Evolutionary conservation across 768 basidiomycete species (phyloP).

Genomic region (Psilocybe tampanensis): DNA sequence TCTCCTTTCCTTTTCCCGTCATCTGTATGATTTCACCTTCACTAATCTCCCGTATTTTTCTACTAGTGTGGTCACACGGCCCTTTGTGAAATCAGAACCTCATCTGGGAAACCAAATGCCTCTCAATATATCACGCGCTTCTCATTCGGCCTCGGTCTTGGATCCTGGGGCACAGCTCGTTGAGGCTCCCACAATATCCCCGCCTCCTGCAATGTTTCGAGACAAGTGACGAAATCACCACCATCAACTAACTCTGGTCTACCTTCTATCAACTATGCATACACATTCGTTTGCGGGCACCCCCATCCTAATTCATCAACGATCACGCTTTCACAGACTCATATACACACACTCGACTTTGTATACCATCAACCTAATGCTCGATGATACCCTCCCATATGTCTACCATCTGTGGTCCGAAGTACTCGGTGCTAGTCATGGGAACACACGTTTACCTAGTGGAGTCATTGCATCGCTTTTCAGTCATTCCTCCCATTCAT

Average conservation of each 20-base stretch:
- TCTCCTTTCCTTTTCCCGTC: slow-evolving; percentile 10
- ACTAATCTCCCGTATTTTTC: slow-evolving; percentile 11
- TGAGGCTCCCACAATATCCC: slow-evolving; percentile 19
- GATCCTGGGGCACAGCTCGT: slow-evolving; percentile 3
- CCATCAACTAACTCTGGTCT: slow-evolving; percentile 9
- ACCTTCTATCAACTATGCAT: neutral
- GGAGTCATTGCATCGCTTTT: slow-evolving; percentile 1
- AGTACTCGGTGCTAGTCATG: neutral
- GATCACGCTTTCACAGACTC: neutral
- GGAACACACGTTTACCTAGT: neutral
- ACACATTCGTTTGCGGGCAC: neutral
- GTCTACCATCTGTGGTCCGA: neutral
- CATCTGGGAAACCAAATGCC: slow-evolving; percentile 63
- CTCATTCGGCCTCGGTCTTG: slow-evolving; percentile 15
- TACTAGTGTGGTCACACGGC: slow-evolving; percentile 36
- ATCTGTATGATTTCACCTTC: slow-evolving; percentile 2
- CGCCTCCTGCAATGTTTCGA: neutral
- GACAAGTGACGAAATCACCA: neutral
- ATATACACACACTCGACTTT: neutral
- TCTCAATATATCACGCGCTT: slow-evolving; percentile 43
- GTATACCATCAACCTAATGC: neutral
- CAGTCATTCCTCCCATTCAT: neutral
- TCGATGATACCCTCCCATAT: slow-evolving; percentile 1
- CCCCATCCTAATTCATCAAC: neutral
- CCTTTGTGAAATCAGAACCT: slow-evolving; percentile 58